Conservation (phyloP, 2,329 filamentous ascomycete genomes). For the Diaporthe sp. region DNA sequence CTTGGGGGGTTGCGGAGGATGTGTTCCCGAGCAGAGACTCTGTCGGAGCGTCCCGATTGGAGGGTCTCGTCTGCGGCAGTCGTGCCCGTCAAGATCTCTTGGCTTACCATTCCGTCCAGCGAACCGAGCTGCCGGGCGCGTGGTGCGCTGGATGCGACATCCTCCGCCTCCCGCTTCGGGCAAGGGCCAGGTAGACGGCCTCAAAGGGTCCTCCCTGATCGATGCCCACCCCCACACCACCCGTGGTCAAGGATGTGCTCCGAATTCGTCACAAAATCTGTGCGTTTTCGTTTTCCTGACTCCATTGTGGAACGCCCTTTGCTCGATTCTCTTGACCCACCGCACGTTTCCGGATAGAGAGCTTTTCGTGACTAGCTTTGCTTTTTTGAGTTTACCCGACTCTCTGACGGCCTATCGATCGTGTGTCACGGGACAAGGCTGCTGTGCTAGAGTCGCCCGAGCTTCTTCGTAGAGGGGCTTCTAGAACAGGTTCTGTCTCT, state of each 20-base stretch:
- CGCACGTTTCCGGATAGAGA: neutral
- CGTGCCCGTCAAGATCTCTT: slow-evolving; percentile 25
- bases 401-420: slow-evolving; percentile 9
- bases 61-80: slow-evolving; percentile 23
- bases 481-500: slow-evolving; percentile 14
- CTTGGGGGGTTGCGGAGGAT: slow-evolving; percentile 14
- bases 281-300: slow-evolving; percentile 17
- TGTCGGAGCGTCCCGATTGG: slow-evolving; percentile 30
- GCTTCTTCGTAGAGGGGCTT: neutral
- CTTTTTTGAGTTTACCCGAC: slow-evolving; percentile 22
- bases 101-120: slow-evolving; percentile 24
- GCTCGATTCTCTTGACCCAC: neutral
- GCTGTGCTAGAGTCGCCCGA: neutral
- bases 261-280: neutral
- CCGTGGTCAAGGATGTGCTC: slow-evolving; percentile 5
- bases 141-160: slow-evolving; percentile 28
- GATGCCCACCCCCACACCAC: neutral
- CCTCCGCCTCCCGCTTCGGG: slow-evolving; percentile 37
- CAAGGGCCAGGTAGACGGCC: neutral
- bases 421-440: slow-evolving; percentile 2
- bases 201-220: slow-evolving; percentile 28
- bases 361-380: slow-evolving; percentile 1
- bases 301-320: slow-evolving; percentile 10
- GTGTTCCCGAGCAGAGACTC: slow-evolving; percentile 14
- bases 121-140: slow-evolving; percentile 24